Conservation (phyloP, 495 filamentous ascomycete species). For the Penicillium ucsense region DNA sequence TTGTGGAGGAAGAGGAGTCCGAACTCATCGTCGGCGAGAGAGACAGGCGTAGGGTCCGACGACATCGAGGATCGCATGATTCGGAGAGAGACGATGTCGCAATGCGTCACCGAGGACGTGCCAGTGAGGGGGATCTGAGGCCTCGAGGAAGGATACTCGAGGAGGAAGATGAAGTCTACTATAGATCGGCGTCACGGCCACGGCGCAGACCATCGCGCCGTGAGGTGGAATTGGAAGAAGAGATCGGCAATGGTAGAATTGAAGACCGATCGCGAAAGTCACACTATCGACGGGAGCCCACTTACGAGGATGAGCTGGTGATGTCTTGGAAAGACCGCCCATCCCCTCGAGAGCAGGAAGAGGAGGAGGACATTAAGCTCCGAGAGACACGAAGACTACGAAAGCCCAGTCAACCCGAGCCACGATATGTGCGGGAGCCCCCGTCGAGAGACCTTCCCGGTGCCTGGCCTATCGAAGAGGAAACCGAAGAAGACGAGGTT, state of each 20-base stretch:
- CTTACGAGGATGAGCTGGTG: slow-evolving; percentile 6
- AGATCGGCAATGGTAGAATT: slow-evolving; percentile 6
- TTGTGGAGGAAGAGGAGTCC: slow-evolving; percentile 23
- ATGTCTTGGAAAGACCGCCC: slow-evolving; percentile 13
- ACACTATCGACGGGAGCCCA: background rate
- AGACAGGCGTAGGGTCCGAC: slow-evolving; percentile 12
- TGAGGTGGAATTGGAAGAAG: slow-evolving; percentile 6
- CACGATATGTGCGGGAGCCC: slow-evolving; percentile 2
- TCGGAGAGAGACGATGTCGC: slow-evolving; percentile 19
- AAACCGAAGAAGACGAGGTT: slow-evolving; percentile 8
- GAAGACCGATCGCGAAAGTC: background rate
- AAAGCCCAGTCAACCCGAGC: slow-evolving; percentile 2
- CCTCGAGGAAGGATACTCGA: slow-evolving; percentile 12
- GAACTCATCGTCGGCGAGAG: slow-evolving; percentile 14
- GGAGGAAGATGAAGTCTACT: slow-evolving; percentile 11
- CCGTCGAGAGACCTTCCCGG: slow-evolving; percentile 1
- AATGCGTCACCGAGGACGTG: slow-evolving; percentile 14
- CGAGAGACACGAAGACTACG: slow-evolving; percentile 2
- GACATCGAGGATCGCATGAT: slow-evolving; percentile 14
- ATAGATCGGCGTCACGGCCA: slow-evolving; percentile 4
- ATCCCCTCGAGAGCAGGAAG: slow-evolving; percentile 6
- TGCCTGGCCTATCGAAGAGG: slow-evolving; percentile 1
- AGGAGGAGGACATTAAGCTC: slow-evolving; percentile 5
- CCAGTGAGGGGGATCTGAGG: slow-evolving; percentile 20
- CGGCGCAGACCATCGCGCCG: slow-evolving; percentile 4